A percentile compares a stretch with the other conserved stretches of the same genome.
Conservation (phyloP, 2,329 filamentous ascomycete species). For the Aspergillus proliferans region DNA sequence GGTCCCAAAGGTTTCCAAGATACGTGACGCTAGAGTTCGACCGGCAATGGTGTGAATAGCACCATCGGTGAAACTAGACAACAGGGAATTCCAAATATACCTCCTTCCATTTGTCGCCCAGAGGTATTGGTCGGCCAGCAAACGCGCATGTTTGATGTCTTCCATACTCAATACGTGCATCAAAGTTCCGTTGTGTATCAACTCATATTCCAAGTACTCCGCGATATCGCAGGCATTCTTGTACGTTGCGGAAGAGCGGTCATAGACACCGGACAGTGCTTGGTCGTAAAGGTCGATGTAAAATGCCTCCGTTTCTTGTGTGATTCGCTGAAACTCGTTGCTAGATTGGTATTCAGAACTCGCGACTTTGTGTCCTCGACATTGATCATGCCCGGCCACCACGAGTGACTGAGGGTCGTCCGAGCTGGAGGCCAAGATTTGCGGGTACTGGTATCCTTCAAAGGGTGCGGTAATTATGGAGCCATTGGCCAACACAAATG, state of each 20-base stretch:
- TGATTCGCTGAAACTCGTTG: constrained; percentile 35
- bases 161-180: constrained; percentile 22
- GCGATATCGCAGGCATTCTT: constrained; percentile 49
- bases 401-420: constrained; percentile 48
- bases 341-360: constrained; percentile 38
- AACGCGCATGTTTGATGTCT: constrained; percentile 33
- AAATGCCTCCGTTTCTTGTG: constrained; percentile 33
- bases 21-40: constrained; percentile 34
- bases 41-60: constrained; percentile 37
- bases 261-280: constrained; percentile 40
- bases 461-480: constrained; percentile 44
- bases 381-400: constrained; percentile 44
- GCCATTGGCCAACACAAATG: constrained; percentile 46
- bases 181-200: constrained; percentile 45
- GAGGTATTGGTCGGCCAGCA: constrained; percentile 45
- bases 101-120: constrained; percentile 45
- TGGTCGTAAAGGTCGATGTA: constrained; percentile 43
- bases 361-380: constrained; percentile 32
- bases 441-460: constrained; percentile 53
- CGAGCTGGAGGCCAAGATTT: constrained; percentile 39
- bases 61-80: constrained; percentile 13
- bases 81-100: constrained; percentile 12
- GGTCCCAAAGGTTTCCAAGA: constrained; percentile 33
- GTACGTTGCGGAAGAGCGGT: constrained; percentile 40
- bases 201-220: constrained; percentile 52